These are phyloP conservation scores for Raphanus raphanistrum DNA, from an alignment of 345 rosid species.

Conservation along the genomic window DNA sequence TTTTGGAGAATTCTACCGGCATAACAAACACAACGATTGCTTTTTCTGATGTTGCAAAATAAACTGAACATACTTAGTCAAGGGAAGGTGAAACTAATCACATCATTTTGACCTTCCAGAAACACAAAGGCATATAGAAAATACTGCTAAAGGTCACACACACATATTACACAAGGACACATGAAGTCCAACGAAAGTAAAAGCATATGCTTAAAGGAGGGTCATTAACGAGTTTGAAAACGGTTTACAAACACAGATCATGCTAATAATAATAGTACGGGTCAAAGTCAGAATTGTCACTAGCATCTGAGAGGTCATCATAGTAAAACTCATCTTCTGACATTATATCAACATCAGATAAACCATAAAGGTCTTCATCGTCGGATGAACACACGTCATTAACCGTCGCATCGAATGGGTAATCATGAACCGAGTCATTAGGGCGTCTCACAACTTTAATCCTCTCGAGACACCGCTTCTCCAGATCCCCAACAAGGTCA, in stretches of 20 bases:
- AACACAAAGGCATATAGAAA: neutral
- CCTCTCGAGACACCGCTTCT: constrained; percentile 46
- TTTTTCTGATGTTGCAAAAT: neutral
- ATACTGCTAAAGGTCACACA: neutral
- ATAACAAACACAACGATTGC: neutral
- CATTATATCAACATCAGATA: constrained; percentile 32
- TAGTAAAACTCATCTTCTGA: constrained; percentile 43
- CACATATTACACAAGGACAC: neutral
- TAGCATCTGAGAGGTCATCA: neutral
- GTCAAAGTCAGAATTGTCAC: neutral
- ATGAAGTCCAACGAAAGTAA: neutral
- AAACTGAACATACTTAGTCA: too few relatives aligned
- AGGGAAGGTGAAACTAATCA: too few relatives aligned
- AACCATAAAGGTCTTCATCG: constrained; percentile 37
- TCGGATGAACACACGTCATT: constrained; percentile 24
- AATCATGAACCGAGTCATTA: constrained; percentile 48
- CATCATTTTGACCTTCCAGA: neutral
- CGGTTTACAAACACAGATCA: neutral
- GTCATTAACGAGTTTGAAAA: constrained; percentile 1
- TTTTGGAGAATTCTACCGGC: neutral
- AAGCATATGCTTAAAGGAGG: neutral
- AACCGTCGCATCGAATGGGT: constrained; percentile 37
- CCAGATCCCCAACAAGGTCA: constrained; percentile 43
- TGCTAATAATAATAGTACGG: neutral
- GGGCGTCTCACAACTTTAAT: constrained; percentile 55